A percentile compares a stretch with the other conserved stretches of the same genome.
Conservation (phyloP, 257 asterid species). For the Salvia splendens region DNA sequence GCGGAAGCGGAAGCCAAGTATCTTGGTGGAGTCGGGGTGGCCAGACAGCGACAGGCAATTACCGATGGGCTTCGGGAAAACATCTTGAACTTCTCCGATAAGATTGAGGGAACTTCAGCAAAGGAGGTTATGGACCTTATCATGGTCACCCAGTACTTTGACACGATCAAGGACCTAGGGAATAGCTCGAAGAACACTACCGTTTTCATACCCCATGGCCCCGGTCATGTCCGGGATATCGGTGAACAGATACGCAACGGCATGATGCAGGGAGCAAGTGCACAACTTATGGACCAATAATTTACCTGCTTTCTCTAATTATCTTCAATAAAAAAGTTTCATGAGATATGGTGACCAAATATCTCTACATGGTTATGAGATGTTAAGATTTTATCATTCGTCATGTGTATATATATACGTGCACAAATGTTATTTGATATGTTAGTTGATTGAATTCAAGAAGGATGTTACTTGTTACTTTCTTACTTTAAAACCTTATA, state of each 20-base stretch:
- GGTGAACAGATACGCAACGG: slow-evolving; percentile 92
- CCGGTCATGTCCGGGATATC: slow-evolving; percentile 94
- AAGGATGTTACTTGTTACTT: too few species aligned
- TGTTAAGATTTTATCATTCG: not conserved
- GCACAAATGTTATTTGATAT: too few species aligned
- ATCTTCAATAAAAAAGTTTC: not conserved
- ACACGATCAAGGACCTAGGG: slow-evolving; percentile 95
- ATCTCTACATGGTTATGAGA: slow-evolving; percentile 7
- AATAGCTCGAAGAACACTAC: slow-evolving; percentile 86
- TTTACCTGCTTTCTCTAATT: slow-evolving; percentile 8
- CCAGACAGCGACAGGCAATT: slow-evolving; percentile 99
- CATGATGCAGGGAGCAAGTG: slow-evolving; percentile 78
- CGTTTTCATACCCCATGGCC: slow-evolving; percentile 91
- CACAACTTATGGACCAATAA: slow-evolving; percentile 41
- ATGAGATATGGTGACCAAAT: not conserved
- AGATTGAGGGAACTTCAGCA: slow-evolving; percentile 80
- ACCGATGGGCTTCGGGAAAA: slow-evolving; percentile 94
- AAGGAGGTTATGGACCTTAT: slow-evolving; percentile 98
- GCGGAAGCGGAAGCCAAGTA: slow-evolving; percentile 97
- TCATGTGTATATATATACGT: too few species aligned
- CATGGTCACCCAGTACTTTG: slow-evolving; percentile 94
- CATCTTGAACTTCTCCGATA: slow-evolving; percentile 86
- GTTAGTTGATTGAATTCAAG: too few species aligned
- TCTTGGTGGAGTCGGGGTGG: slow-evolving; percentile 98
- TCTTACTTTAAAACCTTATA: too few species aligned